Evolutionary conservation across 2,329 filamentous ascomycete genomes (phyloP), one percentile per base, ranked within the genome.

Genomic region (Blumeriella jaapii): DNA sequence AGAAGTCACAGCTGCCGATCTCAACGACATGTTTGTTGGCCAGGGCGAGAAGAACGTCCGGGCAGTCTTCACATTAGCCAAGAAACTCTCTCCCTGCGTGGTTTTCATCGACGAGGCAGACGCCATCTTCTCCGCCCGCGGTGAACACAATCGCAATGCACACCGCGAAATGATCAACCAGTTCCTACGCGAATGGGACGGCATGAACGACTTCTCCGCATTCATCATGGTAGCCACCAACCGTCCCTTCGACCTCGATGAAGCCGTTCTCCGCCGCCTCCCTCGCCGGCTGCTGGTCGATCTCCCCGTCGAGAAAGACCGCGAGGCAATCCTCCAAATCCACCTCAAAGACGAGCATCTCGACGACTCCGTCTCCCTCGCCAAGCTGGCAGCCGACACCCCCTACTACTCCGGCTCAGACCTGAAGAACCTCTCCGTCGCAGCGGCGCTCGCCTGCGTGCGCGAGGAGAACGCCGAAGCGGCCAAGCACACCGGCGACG

Each of bases 201-300:
- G 91, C 8, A 79, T 96, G 65, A 65, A 66, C 35, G 81, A 82
- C 49, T 71, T 77, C 29, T 82, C 81, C 12, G 85, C 89, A 2
- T 96, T 98, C 57, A 89, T 98, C 58, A 95, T 98, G 86, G 86
- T 96, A 0, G 89, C 91, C 17, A 96, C 87, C 6, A 96, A 98
- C 58, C 71, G 89, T 7, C 91, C 91, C 0, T 95, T 93, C 52
- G 91, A 96, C 53, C 72, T 98, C 1, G 91, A 98, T 51, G 83
- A 91, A 49, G 83, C 83, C 7, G 81, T 91, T 7, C 67, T 91
- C 29, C 69, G 83, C n/a, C 70, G 82, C 9, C 62, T 87, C 14
- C 82, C 82, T 2, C 67, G 82, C 35, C 71, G 80, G 26, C 63
- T 89, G 22, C 66, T 87, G 0, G 71, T 87, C 25, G 82, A 87